Conservation (phyloP, 1,139 yeast genomes). For the Meyerozyma guilliermondii region DNA sequence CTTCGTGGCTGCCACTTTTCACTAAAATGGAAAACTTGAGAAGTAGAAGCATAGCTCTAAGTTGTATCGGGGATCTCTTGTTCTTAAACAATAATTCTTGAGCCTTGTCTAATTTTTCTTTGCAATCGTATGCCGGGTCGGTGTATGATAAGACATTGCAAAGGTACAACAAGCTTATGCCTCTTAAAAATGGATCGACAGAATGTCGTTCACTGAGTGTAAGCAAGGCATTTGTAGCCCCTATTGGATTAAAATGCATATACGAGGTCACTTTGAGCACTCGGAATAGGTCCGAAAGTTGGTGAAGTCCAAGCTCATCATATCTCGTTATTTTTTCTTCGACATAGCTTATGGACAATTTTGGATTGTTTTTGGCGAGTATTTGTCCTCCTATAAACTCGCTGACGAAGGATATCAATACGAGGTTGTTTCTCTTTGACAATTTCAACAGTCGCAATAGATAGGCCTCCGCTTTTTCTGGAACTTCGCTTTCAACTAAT, state of each 20-base stretch:
- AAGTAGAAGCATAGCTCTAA: conserved; percentile 6
- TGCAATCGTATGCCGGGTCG: not conserved
- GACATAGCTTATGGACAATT: not conserved
- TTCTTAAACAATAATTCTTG: not conserved
- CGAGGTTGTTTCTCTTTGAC: not conserved
- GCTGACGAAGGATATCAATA: not conserved
- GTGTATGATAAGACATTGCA: not conserved
- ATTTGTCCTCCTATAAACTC: not conserved
- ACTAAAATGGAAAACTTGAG: conserved; percentile 4
- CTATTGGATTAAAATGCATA: not conserved
- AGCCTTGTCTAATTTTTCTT: not conserved
- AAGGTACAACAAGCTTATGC: not conserved
- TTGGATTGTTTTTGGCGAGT: not conserved
- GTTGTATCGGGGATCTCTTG: conserved; percentile 3
- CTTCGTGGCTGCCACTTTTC: conserved; percentile 2
- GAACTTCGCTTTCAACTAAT: not conserved
- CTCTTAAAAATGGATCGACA: not conserved
- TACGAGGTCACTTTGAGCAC: not conserved
- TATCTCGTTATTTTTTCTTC: conserved; percentile 1
- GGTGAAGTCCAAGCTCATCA: not conserved
- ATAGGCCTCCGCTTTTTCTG: not conserved
- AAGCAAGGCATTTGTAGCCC: not conserved
- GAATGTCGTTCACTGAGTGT: not conserved
- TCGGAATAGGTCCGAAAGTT: not conserved
- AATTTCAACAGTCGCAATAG: conserved; percentile 1